These are phyloP conservation scores for Crithidia bombi DNA, from an alignment of 208 protist genomes.

Conservation along the genomic window DNA sequence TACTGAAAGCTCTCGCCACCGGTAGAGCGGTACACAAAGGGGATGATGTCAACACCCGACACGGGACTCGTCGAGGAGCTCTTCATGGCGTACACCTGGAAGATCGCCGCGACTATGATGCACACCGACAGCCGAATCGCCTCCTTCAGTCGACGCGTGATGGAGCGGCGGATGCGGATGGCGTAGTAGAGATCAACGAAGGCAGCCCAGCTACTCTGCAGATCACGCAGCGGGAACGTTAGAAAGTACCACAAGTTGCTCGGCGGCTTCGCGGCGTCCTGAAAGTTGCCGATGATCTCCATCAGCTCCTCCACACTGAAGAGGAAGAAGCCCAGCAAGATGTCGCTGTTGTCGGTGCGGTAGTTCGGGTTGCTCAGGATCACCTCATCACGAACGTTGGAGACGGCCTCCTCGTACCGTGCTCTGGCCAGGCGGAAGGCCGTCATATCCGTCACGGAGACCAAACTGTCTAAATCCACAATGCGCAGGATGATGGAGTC, in stretches of 20 bases:
- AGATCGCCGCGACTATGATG: constrained; percentile 70
- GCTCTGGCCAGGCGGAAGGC: constrained; percentile 54
- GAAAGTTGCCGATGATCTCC: constrained; percentile 64
- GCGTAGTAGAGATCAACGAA: constrained; percentile 42
- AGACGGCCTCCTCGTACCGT: constrained; percentile 74
- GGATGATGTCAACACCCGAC: constrained; percentile 80
- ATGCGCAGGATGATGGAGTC: constrained; percentile 81
- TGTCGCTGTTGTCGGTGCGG: constrained; percentile 77
- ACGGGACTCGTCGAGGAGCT: constrained; percentile 63
- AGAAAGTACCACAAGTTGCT: constrained; percentile 68
- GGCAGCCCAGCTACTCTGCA: constrained; percentile 56
- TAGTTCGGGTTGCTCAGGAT: constrained; percentile 88
- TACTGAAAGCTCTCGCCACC: constrained; percentile 88
- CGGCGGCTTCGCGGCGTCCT: constrained; percentile 38
- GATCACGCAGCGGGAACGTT: constrained; percentile 55
- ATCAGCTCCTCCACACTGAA: constrained; percentile 84
- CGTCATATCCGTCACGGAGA: constrained; percentile 61
- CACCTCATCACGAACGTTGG: constrained; percentile 70
- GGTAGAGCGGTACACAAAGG: constrained; percentile 79
- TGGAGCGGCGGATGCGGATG: constrained; percentile 51
- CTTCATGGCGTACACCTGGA: constrained; percentile 80
- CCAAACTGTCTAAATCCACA: constrained; percentile 55
- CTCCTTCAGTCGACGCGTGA: constrained; percentile 86
- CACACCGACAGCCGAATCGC: constrained; percentile 79
- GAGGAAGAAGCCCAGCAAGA: constrained; percentile 85